These are phyloP conservation scores for Backusella westeae DNA, from an alignment of 192 early-diverging fungal genomes.

Conservation along the genomic window DNA sequence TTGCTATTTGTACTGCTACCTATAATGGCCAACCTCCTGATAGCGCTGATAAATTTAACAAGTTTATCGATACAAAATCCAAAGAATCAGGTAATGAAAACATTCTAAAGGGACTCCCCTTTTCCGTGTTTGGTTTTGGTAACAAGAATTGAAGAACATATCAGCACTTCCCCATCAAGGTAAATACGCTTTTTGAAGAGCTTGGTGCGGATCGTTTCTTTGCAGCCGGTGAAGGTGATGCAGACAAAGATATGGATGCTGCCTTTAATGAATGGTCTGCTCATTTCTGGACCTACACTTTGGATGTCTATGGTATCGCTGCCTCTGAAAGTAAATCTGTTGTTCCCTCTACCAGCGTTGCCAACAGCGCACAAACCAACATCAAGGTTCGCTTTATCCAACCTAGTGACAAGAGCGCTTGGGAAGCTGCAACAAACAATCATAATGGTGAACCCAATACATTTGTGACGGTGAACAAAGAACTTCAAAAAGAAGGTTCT, in stretches of 20 bases:
- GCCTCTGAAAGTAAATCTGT: conserved; percentile 1
- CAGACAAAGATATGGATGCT: conserved; percentile 41
- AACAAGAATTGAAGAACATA: conserved; percentile 58
- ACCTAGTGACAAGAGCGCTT: too few relatives aligned
- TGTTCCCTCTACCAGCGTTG: conserved; percentile 8
- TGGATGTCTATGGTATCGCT: conserved; percentile 13
- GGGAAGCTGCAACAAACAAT: not conserved
- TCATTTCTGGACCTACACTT: conserved; percentile 27
- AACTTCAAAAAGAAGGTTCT: conserved; percentile 38
- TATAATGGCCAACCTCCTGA: conserved; percentile 51
- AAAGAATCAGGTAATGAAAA: conserved; percentile 13
- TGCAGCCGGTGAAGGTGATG: conserved; percentile 44
- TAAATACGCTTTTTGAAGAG: conserved; percentile 38
- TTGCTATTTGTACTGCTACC: conserved; percentile 31
- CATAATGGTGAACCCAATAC: conserved; percentile 21
- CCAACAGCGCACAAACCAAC: not conserved
- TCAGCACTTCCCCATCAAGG: conserved; percentile 48
- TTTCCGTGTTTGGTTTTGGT: conserved; percentile 57
- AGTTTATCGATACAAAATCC: conserved; percentile 18
- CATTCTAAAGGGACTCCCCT: conserved; percentile 39
- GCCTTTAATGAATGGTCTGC: conserved; percentile 27
- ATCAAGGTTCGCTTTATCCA: too few relatives aligned
- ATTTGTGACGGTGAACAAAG: conserved; percentile 26
- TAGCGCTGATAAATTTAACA: conserved; percentile 44
- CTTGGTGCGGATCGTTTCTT: conserved; percentile 46